A percentile compares a stretch with the other conserved stretches of the same genome.
Conservation (phyloP, 176 grass and related monocot species). For the Paspalum vaginatum region DNA sequence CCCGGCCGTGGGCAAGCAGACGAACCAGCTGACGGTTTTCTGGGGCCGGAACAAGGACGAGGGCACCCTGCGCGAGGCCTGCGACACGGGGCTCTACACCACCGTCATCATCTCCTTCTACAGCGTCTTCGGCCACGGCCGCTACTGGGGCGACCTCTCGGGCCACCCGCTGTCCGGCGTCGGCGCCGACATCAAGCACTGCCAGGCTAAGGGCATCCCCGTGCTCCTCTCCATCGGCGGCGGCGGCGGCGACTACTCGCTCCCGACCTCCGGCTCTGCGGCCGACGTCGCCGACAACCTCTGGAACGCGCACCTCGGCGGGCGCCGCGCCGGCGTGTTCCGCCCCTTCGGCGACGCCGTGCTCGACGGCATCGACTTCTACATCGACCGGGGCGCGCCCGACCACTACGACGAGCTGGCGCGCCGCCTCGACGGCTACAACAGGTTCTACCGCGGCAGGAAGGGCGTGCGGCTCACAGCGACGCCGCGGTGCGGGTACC, state of each 20-base stretch:
- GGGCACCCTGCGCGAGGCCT: neutral
- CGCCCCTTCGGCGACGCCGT: constrained; percentile 14
- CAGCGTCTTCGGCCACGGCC: constrained; percentile 18
- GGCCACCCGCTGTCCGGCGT: neutral
- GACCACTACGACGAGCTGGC: constrained; percentile 39
- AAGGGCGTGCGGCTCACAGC: constrained; percentile 29
- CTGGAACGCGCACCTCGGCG: constrained; percentile 5
- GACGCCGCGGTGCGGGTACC: constrained; percentile 58
- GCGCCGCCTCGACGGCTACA: neutral
- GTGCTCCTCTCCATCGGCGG: constrained; percentile 25
- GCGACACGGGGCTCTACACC: constrained; percentile 18
- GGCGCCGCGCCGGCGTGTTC: neutral
- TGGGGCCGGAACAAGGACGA: constrained; percentile 26
- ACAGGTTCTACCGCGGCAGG: neutral
- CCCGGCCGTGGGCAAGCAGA: neutral
- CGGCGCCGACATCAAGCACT: constrained; percentile 26
- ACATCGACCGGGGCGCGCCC: neutral
- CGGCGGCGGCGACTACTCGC: neutral
- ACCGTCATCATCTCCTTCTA: constrained; percentile 31
- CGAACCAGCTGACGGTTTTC: neutral
- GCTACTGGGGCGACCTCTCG: constrained; percentile 20
- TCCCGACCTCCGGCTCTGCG: neutral
- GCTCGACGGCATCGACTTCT: constrained; percentile 26
- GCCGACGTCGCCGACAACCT: constrained; percentile 6
- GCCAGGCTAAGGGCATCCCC: neutral